Evolutionary conservation across 805 yeast genomes (phyloP), one percentile per base, ranked within the genome.

Genomic region (Candida xiaguanensis): DNA sequence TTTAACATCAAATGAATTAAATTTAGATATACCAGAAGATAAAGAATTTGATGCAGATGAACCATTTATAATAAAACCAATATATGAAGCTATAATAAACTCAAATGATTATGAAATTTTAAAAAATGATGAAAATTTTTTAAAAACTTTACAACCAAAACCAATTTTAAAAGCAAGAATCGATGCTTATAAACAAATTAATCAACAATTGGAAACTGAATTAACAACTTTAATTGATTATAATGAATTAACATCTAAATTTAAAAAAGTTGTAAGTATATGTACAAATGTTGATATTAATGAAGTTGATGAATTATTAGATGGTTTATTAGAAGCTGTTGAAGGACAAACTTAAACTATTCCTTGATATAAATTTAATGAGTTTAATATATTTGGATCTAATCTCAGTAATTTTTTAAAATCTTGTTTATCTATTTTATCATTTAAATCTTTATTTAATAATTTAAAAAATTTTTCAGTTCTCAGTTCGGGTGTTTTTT

Each of bases 211-310:
- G 41, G 65, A 71, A 24, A 54, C 58, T 2, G 72, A 84, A 35
- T 70, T 87, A 29, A 63, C 61, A 24, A 68, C 65, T 8, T 71
- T 89, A 46, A 70, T 51, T 27, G 67, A 68, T 49, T 68, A 68
- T 50, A 59, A 64, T 36, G 62, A 56, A 42, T 58, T 68, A 42
- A 66, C 73, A 13, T 57, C 67, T 14, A 91, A 91, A 59, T 93
- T 89, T 65, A 81, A 93, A 51, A 75, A 85, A 50, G 96, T 91
- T 13, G 89, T 91, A 26, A 80, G 95, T 19, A 69, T 88, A 37
- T 90, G 98, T 66, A 85, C 96, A 3, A 93, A 93, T 18, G 91
- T 88, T 19, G 89, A 80, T 34, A 85, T 84, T 39, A 77, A 75
- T 38, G 82, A 80, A 46, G 95, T 93, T 23, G 95, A 87, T 56